Conservation (phyloP, 306 rosid genomes). For the barrel medic (Medicago truncatula) region MtrunA17r5.0-ANR NC_053044.1:40367001-40367500, state of each 20-base stretch:
- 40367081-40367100: background rate
- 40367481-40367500: conserved; percentile 49
- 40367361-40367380: background rate
- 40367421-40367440: conserved; percentile 20
- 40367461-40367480: conserved; percentile 63
- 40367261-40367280: background rate
- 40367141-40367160: background rate
- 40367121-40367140: background rate
- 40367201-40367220: background rate
- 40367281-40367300: background rate
- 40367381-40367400: background rate
- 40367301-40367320: background rate
- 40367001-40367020: conserved; percentile 87
- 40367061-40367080: conserved; percentile 49
- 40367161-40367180: background rate
- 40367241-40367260: background rate
- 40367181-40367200: background rate
- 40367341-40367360: background rate
- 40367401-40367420: conserved; percentile 33
- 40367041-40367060: conserved; percentile 76
- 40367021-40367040: conserved; percentile 97
- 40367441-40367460: conserved; percentile 17
- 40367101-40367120: background rate
- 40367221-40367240: background rate
- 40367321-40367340: background rate